Conservation (phyloP, 1,139 yeast species). For the Blastobotrys proliferans region DNA sequence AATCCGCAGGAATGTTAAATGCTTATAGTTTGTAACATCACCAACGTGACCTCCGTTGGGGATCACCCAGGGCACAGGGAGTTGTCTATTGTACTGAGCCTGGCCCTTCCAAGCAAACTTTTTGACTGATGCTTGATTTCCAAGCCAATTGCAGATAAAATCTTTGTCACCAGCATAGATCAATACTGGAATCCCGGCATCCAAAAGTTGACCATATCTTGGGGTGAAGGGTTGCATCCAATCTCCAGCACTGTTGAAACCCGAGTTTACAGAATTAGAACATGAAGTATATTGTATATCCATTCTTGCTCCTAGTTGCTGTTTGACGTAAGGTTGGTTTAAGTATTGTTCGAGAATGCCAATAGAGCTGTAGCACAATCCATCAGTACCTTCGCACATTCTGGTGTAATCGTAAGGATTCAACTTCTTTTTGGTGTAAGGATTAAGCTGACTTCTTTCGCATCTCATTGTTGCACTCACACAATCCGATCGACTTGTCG, state of each 20-base stretch:
- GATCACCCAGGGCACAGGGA: slow-evolving; percentile 37
- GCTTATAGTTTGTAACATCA: slow-evolving; percentile 51
- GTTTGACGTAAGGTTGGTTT: slow-evolving; percentile 63
- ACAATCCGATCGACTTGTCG: slow-evolving; percentile 78
- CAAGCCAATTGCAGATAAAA: slow-evolving; percentile 87
- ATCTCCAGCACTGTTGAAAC: slow-evolving; percentile 75
- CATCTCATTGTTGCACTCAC: slow-evolving; percentile 90
- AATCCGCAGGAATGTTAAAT: slow-evolving; percentile 60
- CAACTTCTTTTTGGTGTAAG: slow-evolving; percentile 84
- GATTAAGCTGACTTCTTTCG: slow-evolving; percentile 81
- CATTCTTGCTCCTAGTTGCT: slow-evolving; percentile 86
- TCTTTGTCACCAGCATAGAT: slow-evolving; percentile 89
- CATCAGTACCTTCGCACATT: slow-evolving; percentile 69
- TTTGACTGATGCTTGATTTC: slow-evolving; percentile 76
- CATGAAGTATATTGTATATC: slow-evolving; percentile 71
- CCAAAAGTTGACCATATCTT: slow-evolving; percentile 51
- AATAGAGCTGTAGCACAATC: slow-evolving; percentile 69
- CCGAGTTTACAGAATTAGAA: slow-evolving; percentile 43
- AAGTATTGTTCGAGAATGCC: slow-evolving; percentile 61
- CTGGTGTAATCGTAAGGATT: slow-evolving; percentile 90
- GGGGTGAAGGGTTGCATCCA: slow-evolving; percentile 58
- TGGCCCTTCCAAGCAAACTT: slow-evolving; percentile 58
- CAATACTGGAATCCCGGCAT: slow-evolving; percentile 64
- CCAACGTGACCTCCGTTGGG: slow-evolving; percentile 45
- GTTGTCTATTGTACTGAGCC: slow-evolving; percentile 31